These are phyloP conservation scores for Pleurotus tuber-regium DNA, from an alignment of 768 basidiomycete genomes.

Conservation along the genomic window DNA sequence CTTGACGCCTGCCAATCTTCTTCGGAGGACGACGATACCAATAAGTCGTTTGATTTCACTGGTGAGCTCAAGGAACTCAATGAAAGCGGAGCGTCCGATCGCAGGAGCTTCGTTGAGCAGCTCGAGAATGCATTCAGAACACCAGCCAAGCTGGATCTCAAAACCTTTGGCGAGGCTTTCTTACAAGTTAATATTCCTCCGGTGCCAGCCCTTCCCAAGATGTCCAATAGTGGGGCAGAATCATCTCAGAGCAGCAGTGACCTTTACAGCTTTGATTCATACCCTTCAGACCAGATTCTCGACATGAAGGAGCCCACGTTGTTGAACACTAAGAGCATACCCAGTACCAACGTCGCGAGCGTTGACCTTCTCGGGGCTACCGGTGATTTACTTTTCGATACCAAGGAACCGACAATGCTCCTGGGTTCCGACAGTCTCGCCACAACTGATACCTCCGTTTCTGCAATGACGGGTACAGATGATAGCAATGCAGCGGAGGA, in stretches of 20 bases:
- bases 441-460: slow-evolving; percentile 30
- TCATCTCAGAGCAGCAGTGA: slow-evolving; percentile 15
- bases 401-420: slow-evolving; percentile 33
- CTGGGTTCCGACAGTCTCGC: slow-evolving; percentile 35
- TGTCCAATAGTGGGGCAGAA: background rate
- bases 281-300: slow-evolving; percentile 18
- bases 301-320: slow-evolving; percentile 29
- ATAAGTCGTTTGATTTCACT: slow-evolving; percentile 83
- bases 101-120: slow-evolving; percentile 79
- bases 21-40: slow-evolving; percentile 65
- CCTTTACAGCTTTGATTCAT: slow-evolving; percentile 16
- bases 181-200: slow-evolving; percentile 44
- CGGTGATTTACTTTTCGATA: slow-evolving; percentile 24
- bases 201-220: slow-evolving; percentile 47
- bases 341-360: background rate
- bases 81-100: slow-evolving; percentile 65
- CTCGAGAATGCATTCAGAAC: slow-evolving; percentile 79
- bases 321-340: slow-evolving; percentile 15
- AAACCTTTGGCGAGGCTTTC: slow-evolving; percentile 40
- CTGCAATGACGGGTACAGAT: slow-evolving; percentile 11
- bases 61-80: slow-evolving; percentile 70
- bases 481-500: slow-evolving; percentile 12
- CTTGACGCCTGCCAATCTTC: slow-evolving; percentile 37
- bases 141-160: slow-evolving; percentile 64
- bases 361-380: background rate